A percentile compares a stretch with the other conserved stretches of the same genome.
Conservation (phyloP, 2,329 filamentous ascomycete species). For the Aspergillus niger region DNA sequence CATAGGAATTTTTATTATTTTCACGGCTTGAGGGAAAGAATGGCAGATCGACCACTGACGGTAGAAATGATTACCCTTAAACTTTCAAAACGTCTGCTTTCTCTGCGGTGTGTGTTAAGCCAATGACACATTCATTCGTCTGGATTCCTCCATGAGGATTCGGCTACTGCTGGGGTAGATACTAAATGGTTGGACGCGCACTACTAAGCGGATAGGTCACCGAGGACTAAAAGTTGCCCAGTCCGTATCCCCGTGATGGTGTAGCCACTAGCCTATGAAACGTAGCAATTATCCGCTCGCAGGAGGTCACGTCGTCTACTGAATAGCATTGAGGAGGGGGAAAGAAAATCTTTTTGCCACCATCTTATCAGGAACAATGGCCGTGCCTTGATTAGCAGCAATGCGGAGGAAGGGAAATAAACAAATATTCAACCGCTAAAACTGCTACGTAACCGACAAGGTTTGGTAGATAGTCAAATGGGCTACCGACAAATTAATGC, state of each 20-base stretch:
- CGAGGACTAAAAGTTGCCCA: not conserved
- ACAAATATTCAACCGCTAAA: not conserved
- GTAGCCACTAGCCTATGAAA: not conserved
- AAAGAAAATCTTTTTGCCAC: constrained; percentile 18
- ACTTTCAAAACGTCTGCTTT: not conserved
- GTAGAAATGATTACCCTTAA: not conserved
- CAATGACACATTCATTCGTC: not conserved
- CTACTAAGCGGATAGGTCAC: not conserved
- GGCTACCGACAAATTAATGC: constrained; percentile 15
- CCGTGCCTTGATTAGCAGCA: constrained; percentile 1
- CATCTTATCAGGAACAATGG: constrained; percentile 23
- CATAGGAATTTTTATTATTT: not conserved
- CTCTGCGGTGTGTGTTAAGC: not conserved
- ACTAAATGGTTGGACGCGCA: no score
- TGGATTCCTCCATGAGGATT: not conserved
- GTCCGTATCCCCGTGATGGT: not conserved
- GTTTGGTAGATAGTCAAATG: constrained; percentile 15
- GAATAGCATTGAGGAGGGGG: not conserved
- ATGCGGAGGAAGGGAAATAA: constrained; percentile 17
- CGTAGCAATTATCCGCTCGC: not conserved
- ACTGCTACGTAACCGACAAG: constrained; percentile 11
- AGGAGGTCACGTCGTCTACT: not conserved
- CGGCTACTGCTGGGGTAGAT: not conserved
- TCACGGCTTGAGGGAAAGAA: not conserved
- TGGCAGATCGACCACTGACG: constrained; percentile 1